These are phyloP conservation scores for Coprinellus micaceus DNA, from an alignment of 768 basidiomycete species.

Conservation along the genomic window DNA sequence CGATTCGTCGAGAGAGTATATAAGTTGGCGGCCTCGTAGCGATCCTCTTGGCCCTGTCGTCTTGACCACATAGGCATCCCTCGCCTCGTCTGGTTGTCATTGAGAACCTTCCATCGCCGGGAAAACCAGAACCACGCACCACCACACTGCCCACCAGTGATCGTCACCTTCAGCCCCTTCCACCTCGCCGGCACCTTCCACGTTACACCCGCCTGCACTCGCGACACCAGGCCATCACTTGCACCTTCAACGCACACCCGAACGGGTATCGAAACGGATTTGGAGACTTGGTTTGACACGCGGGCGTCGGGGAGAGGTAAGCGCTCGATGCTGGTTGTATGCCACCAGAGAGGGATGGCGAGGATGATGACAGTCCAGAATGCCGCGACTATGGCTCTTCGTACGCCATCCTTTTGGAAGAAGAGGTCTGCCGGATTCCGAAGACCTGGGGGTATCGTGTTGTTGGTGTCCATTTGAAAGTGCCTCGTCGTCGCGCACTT, in stretches of 20 bases:
- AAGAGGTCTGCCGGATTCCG: slow-evolving; percentile 15
- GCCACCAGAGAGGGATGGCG: slow-evolving; percentile 91
- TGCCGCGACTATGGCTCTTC: slow-evolving; percentile 61
- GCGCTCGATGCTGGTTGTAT: slow-evolving; percentile 84
- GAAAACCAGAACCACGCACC: too few relatives aligned
- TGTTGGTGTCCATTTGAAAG: too few relatives aligned
- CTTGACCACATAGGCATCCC: background rate
- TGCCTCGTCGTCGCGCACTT: too few relatives aligned
- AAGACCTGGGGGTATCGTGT: background rate
- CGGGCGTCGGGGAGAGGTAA: slow-evolving; percentile 63
- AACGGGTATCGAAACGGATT: slow-evolving; percentile 45
- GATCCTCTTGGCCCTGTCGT: background rate
- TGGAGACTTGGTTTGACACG: slow-evolving; percentile 50
- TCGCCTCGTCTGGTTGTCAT: too few relatives aligned
- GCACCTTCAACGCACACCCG: slow-evolving; percentile 29
- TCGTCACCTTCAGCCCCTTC: background rate
- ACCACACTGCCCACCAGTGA: background rate
- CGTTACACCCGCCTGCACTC: slow-evolving; percentile 22
- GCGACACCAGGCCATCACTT: slow-evolving; percentile 6
- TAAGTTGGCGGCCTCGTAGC: background rate
- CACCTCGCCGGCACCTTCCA: background rate
- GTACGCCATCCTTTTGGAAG: slow-evolving; percentile 47
- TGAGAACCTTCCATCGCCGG: too few relatives aligned
- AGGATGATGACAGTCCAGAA: slow-evolving; percentile 80
- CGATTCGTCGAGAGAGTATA: background rate